Percentiles rank a stretch among this genome's conserved stretches.
Evolutionary conservation across 306 rosid genomes (phyloP).

Genomic region (apple (Malus domestica)): ASM211411v1 NC_041792.1:18203407-18203906

Average conservation of each 20-base stretch:
- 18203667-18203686: constrained; percentile 65
- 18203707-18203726: not conserved
- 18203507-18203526: constrained; percentile 63
- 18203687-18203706: constrained; percentile 16
- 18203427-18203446: constrained; percentile 3
- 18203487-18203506: constrained; percentile 87
- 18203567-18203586: not conserved
- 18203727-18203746: constrained; percentile 35
- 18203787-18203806: not conserved
- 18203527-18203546: not conserved
- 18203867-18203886: constrained; percentile 19
- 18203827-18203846: not conserved
- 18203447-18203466: constrained; percentile 19
- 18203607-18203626: constrained; percentile 12
- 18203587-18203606: constrained; percentile 24
- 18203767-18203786: constrained; percentile 69
- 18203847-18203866: not conserved
- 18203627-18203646: constrained; percentile 14
- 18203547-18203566: not conserved
- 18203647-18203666: constrained; percentile 19
- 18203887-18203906: constrained; percentile 25
- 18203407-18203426: not conserved
- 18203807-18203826: not conserved
- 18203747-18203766: constrained; percentile 29
- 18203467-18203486: constrained; percentile 49